Base-by-base conservation (phyloP, 2,329 filamentous ascomycete genomes). In the Chaetomium globosum region DNA sequence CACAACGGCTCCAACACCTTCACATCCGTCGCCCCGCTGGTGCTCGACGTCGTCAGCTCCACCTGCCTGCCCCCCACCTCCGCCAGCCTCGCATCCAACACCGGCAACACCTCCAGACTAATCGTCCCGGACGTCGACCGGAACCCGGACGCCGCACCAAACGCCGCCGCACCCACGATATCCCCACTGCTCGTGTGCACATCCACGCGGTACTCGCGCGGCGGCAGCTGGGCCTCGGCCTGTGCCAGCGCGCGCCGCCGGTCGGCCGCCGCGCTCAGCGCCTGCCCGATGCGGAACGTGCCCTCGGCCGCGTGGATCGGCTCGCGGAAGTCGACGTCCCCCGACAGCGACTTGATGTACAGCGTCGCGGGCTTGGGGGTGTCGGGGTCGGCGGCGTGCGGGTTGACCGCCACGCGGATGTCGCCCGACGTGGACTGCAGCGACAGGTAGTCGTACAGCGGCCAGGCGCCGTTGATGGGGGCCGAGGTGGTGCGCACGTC, bases 361-460 rank as follows among this genome's bases (percentile, higher is more conserved):
- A 86, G 75, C 1, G 74, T 71, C 1, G 83, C 82, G 0, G 79
- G 71, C 21, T 74, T 74, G 8, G 78, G 55, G 16, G 74, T 56
- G n/a, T 74, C 68, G 8, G 74, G 67, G 48, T 77, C 73, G n/a
- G 70, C 77, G 0, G 75, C 72, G 68, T 81, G 75, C 6, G 81
- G 81, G 13, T 73, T 74, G 61, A 85, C 73, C 39, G 75, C 76
- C 3, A 77, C 75, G 19, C 65, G 65, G 63, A 85, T 73, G 60
- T 75, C 69, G 55, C 83, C 84, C 0, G 83, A 81, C 0, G 75
- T 75, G 8, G 80, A 78, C 21, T 74, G 69, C n/a, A 85, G 72
- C 74, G 13, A 86, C n/a, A n/a, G 77, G 33, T 78, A 73, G 69
- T 85, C 81, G 71, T 80, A 82, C 1, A 86, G 75, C 0, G 83